These are phyloP conservation scores for Micractinium sp. DNA, from an alignment of 139 green algal genomes.

Conservation along the genomic window DNA sequence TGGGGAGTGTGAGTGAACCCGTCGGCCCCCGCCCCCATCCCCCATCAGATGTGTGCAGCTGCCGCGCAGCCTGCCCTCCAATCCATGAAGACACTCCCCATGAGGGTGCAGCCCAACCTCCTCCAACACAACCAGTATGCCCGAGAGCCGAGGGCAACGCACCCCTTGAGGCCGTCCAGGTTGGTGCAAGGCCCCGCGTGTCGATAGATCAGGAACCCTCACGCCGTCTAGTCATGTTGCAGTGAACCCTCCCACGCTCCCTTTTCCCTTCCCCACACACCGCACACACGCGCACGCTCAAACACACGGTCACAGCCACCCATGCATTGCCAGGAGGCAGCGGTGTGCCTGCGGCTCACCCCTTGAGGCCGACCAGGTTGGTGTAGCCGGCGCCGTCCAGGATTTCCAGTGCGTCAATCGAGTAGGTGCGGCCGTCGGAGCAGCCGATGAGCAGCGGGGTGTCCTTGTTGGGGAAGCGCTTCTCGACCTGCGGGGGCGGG, in stretches of 20 bases:
- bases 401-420: slow-evolving; percentile 78
- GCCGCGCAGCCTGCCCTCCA: no score
- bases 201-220: no score
- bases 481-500: slow-evolving; percentile 56
- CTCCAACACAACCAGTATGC: neutral
- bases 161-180: slow-evolving; percentile 68
- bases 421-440: slow-evolving; percentile 79
- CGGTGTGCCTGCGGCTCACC: neutral
- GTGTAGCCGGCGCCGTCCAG: slow-evolving; percentile 85
- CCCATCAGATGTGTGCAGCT: no score
- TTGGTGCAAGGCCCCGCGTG: no score
- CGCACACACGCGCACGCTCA: neutral
- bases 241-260: no score
- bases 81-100: no score
- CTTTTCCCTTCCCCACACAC: no score
- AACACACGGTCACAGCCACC: no score
- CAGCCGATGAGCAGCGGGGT: slow-evolving; percentile 77
- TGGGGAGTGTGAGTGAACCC: no score
- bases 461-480: slow-evolving; percentile 78
- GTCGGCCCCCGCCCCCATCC: no score
- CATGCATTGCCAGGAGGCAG: neutral
- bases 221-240: no score
- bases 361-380: slow-evolving; percentile 73
- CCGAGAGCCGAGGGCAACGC: neutral
- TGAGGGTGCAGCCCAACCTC: neutral